Base-by-base conservation (phyloP, 257 asterid species). In the Ocimum tenuiflorum region DNA sequence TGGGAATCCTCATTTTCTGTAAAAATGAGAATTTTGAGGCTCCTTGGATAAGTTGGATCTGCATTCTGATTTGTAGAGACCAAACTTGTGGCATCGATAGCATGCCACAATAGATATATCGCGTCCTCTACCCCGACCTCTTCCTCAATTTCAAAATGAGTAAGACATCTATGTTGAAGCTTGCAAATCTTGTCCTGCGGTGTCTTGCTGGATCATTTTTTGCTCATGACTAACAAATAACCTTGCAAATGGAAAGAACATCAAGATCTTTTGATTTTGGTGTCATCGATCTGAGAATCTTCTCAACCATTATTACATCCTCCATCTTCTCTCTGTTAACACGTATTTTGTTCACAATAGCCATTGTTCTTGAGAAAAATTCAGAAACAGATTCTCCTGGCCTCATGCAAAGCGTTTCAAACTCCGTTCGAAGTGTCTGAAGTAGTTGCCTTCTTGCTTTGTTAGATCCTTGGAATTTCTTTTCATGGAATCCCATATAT, bases 401-500 rank as follows among this genome's bases (percentile, higher is more conserved):
- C 29, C 33, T 66, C 12, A 12, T 13, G 0, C 35, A 38, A 4
- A 68, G 48, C 0, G 67, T 42, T 45, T 27, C 31, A 27, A 27
- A 27, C 31, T 27, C 31, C 31, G 31, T 27, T 27, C 35, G 48
- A 8, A 68, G 48, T 0, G 67, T 42, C 24, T 68, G 73, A 67
- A 68, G 60, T 4, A 56, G 23, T 13, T 31, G 15, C 7, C 60
- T 8, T 47, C 35, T 67, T 45, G 60, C 38, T 24, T 33, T 57
- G 6, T 13, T n/a, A 2, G 48, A 62, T 5, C 68, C 61, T 48
- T 59, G 55, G 10, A 24, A 69, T 14, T 63, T 11, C 27, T 42
- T n/a, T 50, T 20, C 54, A 38, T 36, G 4, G 69, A 69, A 50
- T 69, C 48, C 75, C 75, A 50, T 8, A 69, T 69, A 1, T 48